Evolutionary conservation across 2,329 filamentous ascomycete genomes (phyloP).

Genomic region (Lecanoromycetidae sp.): DNA sequence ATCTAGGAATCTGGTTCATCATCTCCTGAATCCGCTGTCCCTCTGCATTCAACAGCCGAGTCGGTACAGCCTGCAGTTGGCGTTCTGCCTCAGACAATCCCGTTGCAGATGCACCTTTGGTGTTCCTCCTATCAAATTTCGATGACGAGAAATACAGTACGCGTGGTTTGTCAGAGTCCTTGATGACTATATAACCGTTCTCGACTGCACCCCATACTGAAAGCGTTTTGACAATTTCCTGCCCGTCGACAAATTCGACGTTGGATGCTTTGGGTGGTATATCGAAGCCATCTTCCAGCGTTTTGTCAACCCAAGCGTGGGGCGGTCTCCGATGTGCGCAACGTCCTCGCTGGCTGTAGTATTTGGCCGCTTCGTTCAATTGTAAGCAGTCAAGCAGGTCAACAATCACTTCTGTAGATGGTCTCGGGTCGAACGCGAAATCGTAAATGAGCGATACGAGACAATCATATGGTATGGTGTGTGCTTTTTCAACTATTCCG

Average conservation of each 20-base stretch:
- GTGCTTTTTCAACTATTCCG: constrained; percentile 11
- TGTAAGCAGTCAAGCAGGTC: background rate
- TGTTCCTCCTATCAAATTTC: too few species aligned
- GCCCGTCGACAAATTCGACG: background rate
- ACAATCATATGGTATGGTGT: constrained; percentile 7
- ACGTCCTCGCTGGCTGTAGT: background rate
- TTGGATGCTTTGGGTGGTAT: background rate
- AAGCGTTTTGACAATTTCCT: background rate
- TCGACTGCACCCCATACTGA: too few species aligned
- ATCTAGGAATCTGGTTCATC: too few species aligned
- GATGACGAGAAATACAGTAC: background rate
- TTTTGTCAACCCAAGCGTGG: background rate
- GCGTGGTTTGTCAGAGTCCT: too few species aligned
- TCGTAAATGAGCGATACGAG: constrained; percentile 16
- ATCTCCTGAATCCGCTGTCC: too few species aligned
- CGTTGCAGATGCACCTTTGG: too few species aligned
- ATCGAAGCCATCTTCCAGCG: background rate
- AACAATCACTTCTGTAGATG: background rate
- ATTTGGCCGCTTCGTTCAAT: background rate
- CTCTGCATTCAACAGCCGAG: too few species aligned
- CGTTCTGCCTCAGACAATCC: too few species aligned
- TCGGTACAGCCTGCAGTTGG: too few species aligned
- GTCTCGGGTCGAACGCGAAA: background rate
- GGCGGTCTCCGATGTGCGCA: background rate
- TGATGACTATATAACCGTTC: too few species aligned